Evolutionary conservation across 169 alveolate species (phyloP).

Genomic region (Plasmodium cynomolgi): DNA sequence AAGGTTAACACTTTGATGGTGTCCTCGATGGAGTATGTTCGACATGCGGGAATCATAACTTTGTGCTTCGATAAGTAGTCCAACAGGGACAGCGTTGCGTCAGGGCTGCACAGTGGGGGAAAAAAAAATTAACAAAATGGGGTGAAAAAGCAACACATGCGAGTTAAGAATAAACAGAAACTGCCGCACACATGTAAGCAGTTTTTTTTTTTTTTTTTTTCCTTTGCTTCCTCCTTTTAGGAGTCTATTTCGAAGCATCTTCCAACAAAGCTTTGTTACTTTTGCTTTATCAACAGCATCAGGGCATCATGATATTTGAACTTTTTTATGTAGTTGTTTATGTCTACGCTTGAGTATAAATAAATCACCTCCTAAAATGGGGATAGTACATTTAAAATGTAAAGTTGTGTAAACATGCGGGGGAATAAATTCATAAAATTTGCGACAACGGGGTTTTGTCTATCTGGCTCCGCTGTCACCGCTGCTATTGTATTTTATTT

Average conservation of each 20-base stretch:
- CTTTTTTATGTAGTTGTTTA: neutral
- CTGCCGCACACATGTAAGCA: neutral
- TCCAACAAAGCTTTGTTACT: slow-evolving; percentile 1
- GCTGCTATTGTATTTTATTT: neutral
- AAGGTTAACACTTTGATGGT: slow-evolving; percentile 12
- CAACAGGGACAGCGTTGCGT: slow-evolving; percentile 13
- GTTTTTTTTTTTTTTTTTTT: neutral
- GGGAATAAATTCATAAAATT: neutral
- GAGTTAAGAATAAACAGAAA: neutral
- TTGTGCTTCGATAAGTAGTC: slow-evolving; percentile 51
- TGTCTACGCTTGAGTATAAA: neutral
- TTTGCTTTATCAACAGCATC: neutral
- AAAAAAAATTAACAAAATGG: slow-evolving; percentile 2
- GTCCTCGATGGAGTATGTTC: slow-evolving; percentile 35
- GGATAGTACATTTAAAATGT: neutral
- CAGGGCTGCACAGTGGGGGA: slow-evolving; percentile 4
- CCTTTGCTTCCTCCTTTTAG: neutral
- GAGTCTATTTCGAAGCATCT: neutral
- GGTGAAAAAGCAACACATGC: neutral
- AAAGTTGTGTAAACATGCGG: neutral
- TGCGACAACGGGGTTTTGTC: neutral
- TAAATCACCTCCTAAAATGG: slow-evolving; percentile 20
- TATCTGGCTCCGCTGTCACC: neutral
- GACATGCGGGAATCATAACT: slow-evolving; percentile 39
- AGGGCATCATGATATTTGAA: slow-evolving; percentile 58